Evolutionary conservation across 768 basidiomycete genomes (phyloP).

Genomic region (Neoboletus brunneissimus): DNA sequence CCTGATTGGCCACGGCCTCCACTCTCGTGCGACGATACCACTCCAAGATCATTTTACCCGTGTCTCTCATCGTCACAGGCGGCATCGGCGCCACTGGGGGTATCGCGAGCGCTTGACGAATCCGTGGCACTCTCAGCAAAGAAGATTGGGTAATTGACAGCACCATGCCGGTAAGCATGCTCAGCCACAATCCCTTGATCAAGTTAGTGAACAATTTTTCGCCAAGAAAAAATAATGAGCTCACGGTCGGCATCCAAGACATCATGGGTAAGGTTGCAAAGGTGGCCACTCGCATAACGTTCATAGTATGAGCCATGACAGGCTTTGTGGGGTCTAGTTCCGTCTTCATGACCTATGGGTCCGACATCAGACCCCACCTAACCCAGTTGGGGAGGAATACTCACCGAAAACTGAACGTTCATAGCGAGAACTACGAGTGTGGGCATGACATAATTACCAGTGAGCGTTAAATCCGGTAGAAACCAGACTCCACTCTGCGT

Average conservation of each 20-base stretch:
- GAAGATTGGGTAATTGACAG: constrained; percentile 47
- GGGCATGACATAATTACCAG: constrained; percentile 77
- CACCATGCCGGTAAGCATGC: constrained; percentile 51
- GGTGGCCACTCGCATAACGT: constrained; percentile 59
- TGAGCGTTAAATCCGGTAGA: constrained; percentile 77
- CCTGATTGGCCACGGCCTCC: constrained; percentile 2
- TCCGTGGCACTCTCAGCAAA: constrained; percentile 40
- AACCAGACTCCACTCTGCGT: constrained; percentile 70
- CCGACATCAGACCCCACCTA: neutral
- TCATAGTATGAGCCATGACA: constrained; percentile 65
- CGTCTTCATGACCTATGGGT: constrained; percentile 43
- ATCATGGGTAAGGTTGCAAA: constrained; percentile 51
- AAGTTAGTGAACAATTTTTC: neutral
- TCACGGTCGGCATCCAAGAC: constrained; percentile 62
- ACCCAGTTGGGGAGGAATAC: constrained; percentile 21
- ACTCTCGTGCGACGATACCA: constrained; percentile 12
- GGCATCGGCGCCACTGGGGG: constrained; percentile 16
- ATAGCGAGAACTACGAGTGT: constrained; percentile 53
- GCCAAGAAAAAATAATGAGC: constrained; percentile 23
- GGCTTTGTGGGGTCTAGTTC: constrained; percentile 53
- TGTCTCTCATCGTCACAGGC: constrained; percentile 31
- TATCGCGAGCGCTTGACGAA: constrained; percentile 41
- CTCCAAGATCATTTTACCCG: constrained; percentile 16
- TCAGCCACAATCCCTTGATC: constrained; percentile 53
- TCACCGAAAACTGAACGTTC: constrained; percentile 67